Evolutionary conservation across 2,329 filamentous ascomycete genomes (phyloP).

Genomic region (Paraphoma chrysanthemicola): DNA sequence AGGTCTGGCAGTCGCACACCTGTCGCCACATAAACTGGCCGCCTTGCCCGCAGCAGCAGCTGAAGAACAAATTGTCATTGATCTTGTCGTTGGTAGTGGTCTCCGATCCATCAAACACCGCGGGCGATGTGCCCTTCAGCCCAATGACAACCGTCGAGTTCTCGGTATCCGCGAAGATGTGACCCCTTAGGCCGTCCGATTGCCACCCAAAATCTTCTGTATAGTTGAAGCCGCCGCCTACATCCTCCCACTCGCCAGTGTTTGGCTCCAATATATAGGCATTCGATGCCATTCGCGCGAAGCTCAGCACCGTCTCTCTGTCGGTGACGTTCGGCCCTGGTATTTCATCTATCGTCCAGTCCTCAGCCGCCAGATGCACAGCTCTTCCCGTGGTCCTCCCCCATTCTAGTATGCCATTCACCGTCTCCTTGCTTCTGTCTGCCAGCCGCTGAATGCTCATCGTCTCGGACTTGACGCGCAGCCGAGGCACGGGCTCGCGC

Average conservation of each 20-base stretch:
- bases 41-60: conserved; percentile 95
- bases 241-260: conserved; percentile 78
- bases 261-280: conserved; percentile 81
- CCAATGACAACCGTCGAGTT: conserved; percentile 92
- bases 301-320: conserved; percentile 80
- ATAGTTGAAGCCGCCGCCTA: conserved; percentile 77
- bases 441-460: conserved; percentile 79
- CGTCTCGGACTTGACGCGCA: conserved; percentile 65
- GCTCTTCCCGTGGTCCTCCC: conserved; percentile 73
- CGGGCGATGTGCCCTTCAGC: conserved; percentile 86
- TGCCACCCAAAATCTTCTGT: conserved; percentile 94
- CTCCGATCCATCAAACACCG: conserved; percentile 94
- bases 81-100: conserved; percentile 97
- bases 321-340: conserved; percentile 82
- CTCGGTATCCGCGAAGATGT: conserved; percentile 85
- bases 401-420: conserved; percentile 79
- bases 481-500: conserved; percentile 54
- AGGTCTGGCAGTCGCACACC: conserved; percentile 90
- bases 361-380: conserved; percentile 71
- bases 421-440: conserved; percentile 76
- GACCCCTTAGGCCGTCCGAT: conserved; percentile 84
- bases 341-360: conserved; percentile 84
- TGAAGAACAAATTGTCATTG: conserved; percentile 98
- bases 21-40: conserved; percentile 89
- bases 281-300: conserved; percentile 88